phyloP scores from a whole-genome alignment of 2,329 filamentous ascomycete genomes.

The Aspergillus sp. region DNA sequence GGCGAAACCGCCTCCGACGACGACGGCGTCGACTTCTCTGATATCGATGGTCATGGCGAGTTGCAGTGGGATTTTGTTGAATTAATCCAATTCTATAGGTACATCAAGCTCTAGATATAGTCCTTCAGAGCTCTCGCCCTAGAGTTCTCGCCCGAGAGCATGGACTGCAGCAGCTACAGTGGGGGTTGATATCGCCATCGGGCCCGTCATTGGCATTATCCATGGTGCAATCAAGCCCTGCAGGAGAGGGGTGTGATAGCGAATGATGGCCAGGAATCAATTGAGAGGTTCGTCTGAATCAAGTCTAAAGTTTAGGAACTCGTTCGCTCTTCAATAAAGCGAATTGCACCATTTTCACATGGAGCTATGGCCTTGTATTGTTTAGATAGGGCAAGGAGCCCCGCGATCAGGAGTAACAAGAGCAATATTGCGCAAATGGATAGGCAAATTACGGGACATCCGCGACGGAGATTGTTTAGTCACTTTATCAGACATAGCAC shows the following conservation, averaged over 20 bases:
- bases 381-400: no score
- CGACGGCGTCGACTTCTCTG: constrained; percentile 21
- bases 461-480: not conserved
- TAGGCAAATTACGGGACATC: not conserved
- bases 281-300: not conserved
- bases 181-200: not conserved
- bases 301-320: not conserved
- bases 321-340: not conserved
- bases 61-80: no score
- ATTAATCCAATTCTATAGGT: no score
- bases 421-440: not conserved
- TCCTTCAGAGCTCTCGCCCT: not conserved
- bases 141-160: not conserved
- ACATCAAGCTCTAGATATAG: not conserved
- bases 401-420: no score
- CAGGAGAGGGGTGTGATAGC: not conserved
- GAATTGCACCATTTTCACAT: not conserved
- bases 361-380: no score
- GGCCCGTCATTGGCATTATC: not conserved
- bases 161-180: not conserved
- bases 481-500: not conserved
- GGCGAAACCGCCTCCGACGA: constrained; percentile 21
- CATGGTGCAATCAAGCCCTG: not conserved
- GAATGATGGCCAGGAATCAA: not conserved
- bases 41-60: not conserved